Percentiles rank a stretch among this genome's conserved stretches.
phyloP scores from a whole-genome alignment of 2,329 filamentous ascomycete genomes.

The Gaeumannomyces tritici region DNA sequence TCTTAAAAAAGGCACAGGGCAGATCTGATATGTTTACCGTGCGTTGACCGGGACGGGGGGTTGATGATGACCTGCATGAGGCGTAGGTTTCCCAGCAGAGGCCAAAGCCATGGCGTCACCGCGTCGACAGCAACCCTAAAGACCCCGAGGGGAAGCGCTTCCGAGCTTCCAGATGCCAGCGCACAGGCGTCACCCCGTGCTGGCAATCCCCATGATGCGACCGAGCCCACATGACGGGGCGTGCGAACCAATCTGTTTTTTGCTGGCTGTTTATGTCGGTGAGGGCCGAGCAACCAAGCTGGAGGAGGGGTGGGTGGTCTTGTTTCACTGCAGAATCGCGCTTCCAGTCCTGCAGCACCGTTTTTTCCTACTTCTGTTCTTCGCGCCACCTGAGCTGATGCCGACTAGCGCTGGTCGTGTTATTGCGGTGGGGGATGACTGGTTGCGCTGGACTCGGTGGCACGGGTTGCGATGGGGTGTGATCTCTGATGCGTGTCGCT shows the following conservation, averaged over 20 bases:
- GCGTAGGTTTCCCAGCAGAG: not conserved
- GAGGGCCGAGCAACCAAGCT: not conserved
- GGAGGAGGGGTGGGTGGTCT: too few species aligned
- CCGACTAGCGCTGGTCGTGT: too few species aligned
- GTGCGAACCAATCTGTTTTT: too few species aligned
- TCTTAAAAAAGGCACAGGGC: not conserved
- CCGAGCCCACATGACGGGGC: not conserved
- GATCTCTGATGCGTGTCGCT: too few species aligned
- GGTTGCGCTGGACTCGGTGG: too few species aligned
- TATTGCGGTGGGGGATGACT: too few species aligned
- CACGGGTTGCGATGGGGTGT: too few species aligned
- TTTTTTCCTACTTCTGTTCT: not conserved
- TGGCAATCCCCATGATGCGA: not conserved
- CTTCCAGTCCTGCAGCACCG: not conserved
- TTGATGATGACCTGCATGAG: not conserved
- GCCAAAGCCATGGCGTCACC: not conserved
- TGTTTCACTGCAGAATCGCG: not conserved
- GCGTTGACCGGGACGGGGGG: not conserved
- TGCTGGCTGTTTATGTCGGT: too few species aligned
- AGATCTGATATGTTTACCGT: not conserved
- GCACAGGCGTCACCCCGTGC: not conserved
- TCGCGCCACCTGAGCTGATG: too few species aligned
- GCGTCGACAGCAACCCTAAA: not conserved
- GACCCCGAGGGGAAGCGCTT: not conserved
- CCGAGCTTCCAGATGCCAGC: not conserved